phyloP scores from a whole-genome alignment of 192 early-diverging fungal genomes.

The Gamsiella multidivaricata region DNA sequence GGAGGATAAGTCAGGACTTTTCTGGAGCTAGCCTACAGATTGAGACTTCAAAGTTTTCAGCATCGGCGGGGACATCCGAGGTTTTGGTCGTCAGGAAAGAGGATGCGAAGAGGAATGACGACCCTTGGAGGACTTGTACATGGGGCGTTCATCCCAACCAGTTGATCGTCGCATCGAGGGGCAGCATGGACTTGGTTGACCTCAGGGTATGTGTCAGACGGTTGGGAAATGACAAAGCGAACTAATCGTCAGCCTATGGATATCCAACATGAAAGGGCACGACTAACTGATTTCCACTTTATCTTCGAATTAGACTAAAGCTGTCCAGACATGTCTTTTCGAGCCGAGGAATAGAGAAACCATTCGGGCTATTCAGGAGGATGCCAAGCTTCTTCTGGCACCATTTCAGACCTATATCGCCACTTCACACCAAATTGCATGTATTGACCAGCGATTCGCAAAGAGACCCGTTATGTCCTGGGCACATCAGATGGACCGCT shows the following conservation, averaged over 20 bases:
- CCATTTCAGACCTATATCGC: slow-evolving; percentile 38
- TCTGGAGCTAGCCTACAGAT: too few relatives aligned
- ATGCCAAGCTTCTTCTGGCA: background rate
- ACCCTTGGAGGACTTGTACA: slow-evolving; percentile 29
- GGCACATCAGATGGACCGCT: slow-evolving; percentile 24
- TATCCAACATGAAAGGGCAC: background rate
- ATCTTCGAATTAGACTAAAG: background rate
- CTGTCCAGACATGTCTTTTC: slow-evolving; percentile 7
- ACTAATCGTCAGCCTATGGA: background rate
- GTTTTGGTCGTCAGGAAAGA: slow-evolving; percentile 12
- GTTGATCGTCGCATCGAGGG: slow-evolving; percentile 22
- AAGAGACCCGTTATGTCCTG: slow-evolving; percentile 29
- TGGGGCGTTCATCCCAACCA: slow-evolving; percentile 29
- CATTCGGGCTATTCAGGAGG: slow-evolving; percentile 27
- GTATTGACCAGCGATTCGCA: slow-evolving; percentile 33
- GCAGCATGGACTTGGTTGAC: slow-evolving; percentile 13
- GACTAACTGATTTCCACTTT: background rate
- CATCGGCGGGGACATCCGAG: background rate
- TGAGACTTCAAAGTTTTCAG: too few relatives aligned
- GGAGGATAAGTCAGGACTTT: too few relatives aligned
- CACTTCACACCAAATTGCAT: slow-evolving; percentile 26
- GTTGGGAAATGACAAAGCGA: background rate
- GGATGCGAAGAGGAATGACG: background rate
- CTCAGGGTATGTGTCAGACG: slow-evolving; percentile 19
- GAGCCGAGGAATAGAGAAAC: slow-evolving; percentile 10